Evolutionary conservation across 2,329 filamentous ascomycete species (phyloP), one percentile per base, ranked within the genome.

Genomic region (Penicillium sp.): DNA sequence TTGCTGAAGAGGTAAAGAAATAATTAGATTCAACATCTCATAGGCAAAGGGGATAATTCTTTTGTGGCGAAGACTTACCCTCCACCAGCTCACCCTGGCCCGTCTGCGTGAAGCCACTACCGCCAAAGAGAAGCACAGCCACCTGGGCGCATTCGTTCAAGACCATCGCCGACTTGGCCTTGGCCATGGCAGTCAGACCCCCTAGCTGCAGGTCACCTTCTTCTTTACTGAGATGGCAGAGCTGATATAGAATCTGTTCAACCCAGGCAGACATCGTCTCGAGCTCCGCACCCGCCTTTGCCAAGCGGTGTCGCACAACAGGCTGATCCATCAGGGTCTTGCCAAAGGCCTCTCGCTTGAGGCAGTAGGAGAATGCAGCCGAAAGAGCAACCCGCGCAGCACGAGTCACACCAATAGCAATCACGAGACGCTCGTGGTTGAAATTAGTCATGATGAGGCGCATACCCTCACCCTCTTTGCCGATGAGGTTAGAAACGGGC

Each of bases 381-480:
- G 73, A 67, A 1, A 86, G 70, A 1, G 80, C 82, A 2, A 85
- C 81, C 7, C 79, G 74, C 0, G 83, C 76, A 58, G 82, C 75
- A 3, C 85, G 74, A 1, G 83, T 85, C 1, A 79, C 77, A 0
- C 79, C 77, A 11, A 88, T 79, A 1, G 81, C 75, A 53, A 89
- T 86, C 12, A 76, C 76, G 9, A 89, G 72, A 0, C 85, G 79
- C 66, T 90, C 86, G 65, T 89, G 85, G 70, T 89, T 89, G 77
- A 89, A 89, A 69, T 89, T 87, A 46, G 80, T 84, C 83, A 86
- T 87, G 60, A 86, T 79, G 61, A 86, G 86, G 49, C 74, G 77
- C 84, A 90, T 88, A 4, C 86, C 86, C 59, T 78, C 71, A 9
- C 84, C 85, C 64, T 89, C 85, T 18, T 74, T 57, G 3, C 85